Evolutionary conservation across 2,329 filamentous ascomycete genomes (phyloP), one percentile per base, ranked within the genome.

Genomic region (Lasiodiplodia theobromae): DNA sequence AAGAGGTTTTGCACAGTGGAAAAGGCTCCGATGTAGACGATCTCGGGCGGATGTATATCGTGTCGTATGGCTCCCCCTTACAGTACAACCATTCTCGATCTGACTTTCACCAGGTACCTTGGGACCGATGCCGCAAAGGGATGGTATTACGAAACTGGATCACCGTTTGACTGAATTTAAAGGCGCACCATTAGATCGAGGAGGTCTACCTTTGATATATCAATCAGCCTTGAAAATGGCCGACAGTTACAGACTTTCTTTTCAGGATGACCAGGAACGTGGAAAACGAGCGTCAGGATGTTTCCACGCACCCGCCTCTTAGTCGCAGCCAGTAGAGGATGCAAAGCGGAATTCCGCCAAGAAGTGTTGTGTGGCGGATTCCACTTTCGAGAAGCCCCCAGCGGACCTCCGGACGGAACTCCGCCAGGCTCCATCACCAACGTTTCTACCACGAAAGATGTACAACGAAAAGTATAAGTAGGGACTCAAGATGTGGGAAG

Each of bases 361-460:
- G 31, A 8, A 10, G 7, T 12, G 18, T 51, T 21, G 18, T 51
- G 47, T 21, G 18, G 47, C 11, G 47, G 47, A 51, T 51, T 23
- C 21, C 11, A 21, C 18, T 16, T 47, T 47, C 44, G 3, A 14
- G 44, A 47, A 16, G n/a, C 44, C 44, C 44, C 14, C 18, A n/a
- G 49, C 49, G 49, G 49, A 52, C 49, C 49, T 25, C 8, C 12
- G 49, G n/a, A 14, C 49, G 49, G 49, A 52, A 52, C 21, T 52
- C 49, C 49, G 49, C 49, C 49, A 52, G 49, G 49, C 49, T 21
- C 49, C 49, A 52, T 7, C n/a, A 25, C 23, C 49, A 52, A 52
- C n/a, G 23, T 4, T 52, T 52, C n/a, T 16, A 14, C 6, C 6
- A 5, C 12, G 14, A 44, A 44, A 4, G 38, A 44, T 1, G n/a